These are phyloP conservation scores for Hibiscus trionum DNA, from an alignment of 345 rosid species.

Conservation along the genomic window DNA sequence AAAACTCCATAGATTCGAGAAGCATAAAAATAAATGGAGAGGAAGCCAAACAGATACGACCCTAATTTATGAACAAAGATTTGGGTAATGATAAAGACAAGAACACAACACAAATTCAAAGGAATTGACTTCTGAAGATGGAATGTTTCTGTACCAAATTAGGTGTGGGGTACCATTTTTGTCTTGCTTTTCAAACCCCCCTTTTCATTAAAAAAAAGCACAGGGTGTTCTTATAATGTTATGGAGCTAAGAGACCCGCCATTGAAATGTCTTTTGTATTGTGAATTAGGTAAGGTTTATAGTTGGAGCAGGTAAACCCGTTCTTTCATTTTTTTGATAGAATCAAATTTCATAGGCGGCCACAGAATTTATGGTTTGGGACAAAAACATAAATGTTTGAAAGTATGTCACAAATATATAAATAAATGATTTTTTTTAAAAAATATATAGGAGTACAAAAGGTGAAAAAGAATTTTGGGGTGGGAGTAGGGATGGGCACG, in stretches of 20 bases:
- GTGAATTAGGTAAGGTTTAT: conserved; percentile 23
- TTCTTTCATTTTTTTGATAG: neutral
- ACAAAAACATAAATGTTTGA: too few species aligned
- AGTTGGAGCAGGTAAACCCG: conserved; percentile 48
- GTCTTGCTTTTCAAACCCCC: conserved; percentile 2
- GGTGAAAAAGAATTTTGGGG: too few species aligned
- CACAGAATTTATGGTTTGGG: too few species aligned
- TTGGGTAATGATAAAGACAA: neutral
- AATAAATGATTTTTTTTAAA: too few species aligned
- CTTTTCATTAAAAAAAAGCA: neutral
- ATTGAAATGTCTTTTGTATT: neutral
- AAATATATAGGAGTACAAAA: too few species aligned
- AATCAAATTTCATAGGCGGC: neutral
- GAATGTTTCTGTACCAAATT: conserved; percentile 3
- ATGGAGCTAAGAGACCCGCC: neutral
- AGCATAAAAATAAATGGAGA: neutral
- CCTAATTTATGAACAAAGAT: neutral
- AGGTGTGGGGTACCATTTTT: neutral
- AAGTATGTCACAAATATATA: too few species aligned
- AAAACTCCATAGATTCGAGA: neutral
- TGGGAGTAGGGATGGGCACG: too few species aligned
- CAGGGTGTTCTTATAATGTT: neutral
- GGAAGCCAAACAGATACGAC: neutral
- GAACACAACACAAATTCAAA: neutral
- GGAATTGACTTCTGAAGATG: neutral